A percentile compares a stretch with the other conserved stretches of the same genome.
Evolutionary conservation across 495 filamentous ascomycete genomes (phyloP).

Genomic region (Aspergillus cristatus): DNA sequence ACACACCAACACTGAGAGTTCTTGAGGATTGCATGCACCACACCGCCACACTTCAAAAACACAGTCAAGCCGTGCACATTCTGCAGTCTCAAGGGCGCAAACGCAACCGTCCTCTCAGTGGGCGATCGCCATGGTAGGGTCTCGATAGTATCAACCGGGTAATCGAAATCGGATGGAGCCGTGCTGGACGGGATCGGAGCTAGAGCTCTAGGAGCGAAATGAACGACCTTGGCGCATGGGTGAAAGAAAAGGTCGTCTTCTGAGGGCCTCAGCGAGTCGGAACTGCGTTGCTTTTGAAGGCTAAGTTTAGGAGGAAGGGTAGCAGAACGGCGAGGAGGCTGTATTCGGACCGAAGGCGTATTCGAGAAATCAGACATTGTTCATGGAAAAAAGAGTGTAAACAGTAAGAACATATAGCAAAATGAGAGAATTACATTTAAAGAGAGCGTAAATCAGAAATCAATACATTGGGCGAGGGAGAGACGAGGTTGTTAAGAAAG

Average conservation of each 20-base stretch:
- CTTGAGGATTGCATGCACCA: conserved; percentile 74
- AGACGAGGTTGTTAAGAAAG: conserved; percentile 2
- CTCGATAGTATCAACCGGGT: conserved; percentile 33
- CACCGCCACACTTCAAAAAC: conserved; percentile 73
- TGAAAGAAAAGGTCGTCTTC: conserved; percentile 67
- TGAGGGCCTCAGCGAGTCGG: conserved; percentile 27
- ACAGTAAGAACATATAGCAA: conserved; percentile 5
- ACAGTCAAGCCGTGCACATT: conserved; percentile 70
- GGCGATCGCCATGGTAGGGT: conserved; percentile 66
- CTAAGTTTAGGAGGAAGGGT: conserved; percentile 48
- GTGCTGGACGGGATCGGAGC: conserved; percentile 34
- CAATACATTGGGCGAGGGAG: conserved; percentile 3
- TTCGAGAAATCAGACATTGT: conserved; percentile 33
- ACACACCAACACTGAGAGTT: conserved; percentile 92
- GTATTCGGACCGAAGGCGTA: conserved; percentile 26
- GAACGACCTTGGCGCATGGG: conserved; percentile 54
- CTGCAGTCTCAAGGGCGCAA: conserved; percentile 71
- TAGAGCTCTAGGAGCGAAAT: conserved; percentile 44
- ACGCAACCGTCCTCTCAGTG: conserved; percentile 73
- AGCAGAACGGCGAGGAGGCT: conserved; percentile 44
- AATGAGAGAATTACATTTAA: conserved; percentile 11
- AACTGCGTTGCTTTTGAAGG: conserved; percentile 22
- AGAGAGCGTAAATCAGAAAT: no score
- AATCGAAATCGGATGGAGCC: conserved; percentile 36
- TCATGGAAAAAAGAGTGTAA: conserved; percentile 14